Evolutionary conservation across 345 rosid genomes (phyloP).

Genomic region (Reutealis trisperma): DNA sequence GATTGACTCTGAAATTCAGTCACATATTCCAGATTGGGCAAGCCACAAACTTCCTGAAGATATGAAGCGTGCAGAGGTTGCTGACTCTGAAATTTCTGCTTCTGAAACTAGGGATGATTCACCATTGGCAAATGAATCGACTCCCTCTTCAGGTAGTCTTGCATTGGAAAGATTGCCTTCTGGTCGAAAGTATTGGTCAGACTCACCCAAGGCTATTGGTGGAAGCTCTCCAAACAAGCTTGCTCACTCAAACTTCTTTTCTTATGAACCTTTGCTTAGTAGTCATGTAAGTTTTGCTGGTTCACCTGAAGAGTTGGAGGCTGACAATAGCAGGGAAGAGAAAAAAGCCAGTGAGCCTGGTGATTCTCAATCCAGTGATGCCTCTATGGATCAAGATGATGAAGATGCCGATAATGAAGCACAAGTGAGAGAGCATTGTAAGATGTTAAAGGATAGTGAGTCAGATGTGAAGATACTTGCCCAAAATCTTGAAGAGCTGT

Average conservation of each 20-base stretch:
- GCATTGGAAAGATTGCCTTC: constrained; percentile 77
- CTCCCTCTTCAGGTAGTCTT: constrained; percentile 41
- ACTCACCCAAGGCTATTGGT: constrained; percentile 53
- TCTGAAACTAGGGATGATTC: constrained; percentile 34
- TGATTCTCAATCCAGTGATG: not conserved
- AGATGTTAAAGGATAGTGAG: constrained; percentile 13
- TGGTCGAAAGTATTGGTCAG: constrained; percentile 84
- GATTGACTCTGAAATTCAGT: constrained; percentile 74
- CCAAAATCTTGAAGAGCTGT: constrained; percentile 57
- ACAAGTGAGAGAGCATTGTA: constrained; percentile 4
- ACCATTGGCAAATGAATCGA: constrained; percentile 17
- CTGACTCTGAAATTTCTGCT: constrained; percentile 23
- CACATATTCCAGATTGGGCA: constrained; percentile 72
- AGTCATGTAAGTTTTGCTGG: constrained; percentile 13
- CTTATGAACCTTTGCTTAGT: constrained; percentile 22
- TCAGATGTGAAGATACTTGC: constrained; percentile 37
- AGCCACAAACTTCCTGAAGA: constrained; percentile 35
- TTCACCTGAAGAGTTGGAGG: constrained; percentile 24
- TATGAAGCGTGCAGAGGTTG: constrained; percentile 14
- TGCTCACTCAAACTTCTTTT: constrained; percentile 34
- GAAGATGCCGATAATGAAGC: constrained; percentile 17
- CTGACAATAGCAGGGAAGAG: constrained; percentile 8
- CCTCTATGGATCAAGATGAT: constrained; percentile 19
- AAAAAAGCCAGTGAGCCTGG: not conserved
- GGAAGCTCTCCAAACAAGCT: constrained; percentile 43